Conservation (phyloP, 768 basidiomycete genomes). For the Tricholoma matsutake region DNA sequence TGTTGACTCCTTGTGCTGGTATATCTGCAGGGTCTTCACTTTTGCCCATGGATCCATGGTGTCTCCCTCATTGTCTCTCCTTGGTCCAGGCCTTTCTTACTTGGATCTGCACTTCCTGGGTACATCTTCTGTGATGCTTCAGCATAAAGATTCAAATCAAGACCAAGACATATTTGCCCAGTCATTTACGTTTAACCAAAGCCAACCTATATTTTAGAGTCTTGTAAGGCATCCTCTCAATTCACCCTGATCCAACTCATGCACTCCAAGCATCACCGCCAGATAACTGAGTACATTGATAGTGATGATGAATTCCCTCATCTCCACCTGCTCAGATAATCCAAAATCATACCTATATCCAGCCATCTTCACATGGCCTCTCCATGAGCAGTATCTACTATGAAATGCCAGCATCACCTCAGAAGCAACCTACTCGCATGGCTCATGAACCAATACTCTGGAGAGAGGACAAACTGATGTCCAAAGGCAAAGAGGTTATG, state of each 20-base stretch:
- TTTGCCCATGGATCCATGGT: neutral
- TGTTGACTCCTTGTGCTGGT: too few relatives aligned
- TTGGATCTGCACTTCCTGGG: neutral
- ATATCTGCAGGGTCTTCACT: neutral
- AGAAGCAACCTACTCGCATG: neutral
- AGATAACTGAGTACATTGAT: neutral
- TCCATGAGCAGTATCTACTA: neutral
- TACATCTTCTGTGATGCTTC: neutral
- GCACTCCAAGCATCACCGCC: neutral
- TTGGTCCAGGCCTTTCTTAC: neutral
- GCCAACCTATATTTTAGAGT: neutral
- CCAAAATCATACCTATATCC: too few relatives aligned
- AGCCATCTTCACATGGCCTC: neutral
- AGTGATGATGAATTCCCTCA: neutral
- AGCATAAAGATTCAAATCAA: neutral
- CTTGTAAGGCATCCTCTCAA: neutral
- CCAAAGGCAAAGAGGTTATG: neutral
- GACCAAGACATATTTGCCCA: too few relatives aligned
- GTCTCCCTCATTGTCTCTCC: too few relatives aligned
- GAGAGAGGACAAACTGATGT: neutral
- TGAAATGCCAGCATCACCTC: neutral
- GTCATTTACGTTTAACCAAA: too few relatives aligned
- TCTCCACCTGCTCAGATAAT: neutral
- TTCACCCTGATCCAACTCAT: neutral
- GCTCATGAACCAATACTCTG: neutral